Conservation (phyloP, 2,329 filamentous ascomycete genomes). For the Fusarium paranaense region DNA sequence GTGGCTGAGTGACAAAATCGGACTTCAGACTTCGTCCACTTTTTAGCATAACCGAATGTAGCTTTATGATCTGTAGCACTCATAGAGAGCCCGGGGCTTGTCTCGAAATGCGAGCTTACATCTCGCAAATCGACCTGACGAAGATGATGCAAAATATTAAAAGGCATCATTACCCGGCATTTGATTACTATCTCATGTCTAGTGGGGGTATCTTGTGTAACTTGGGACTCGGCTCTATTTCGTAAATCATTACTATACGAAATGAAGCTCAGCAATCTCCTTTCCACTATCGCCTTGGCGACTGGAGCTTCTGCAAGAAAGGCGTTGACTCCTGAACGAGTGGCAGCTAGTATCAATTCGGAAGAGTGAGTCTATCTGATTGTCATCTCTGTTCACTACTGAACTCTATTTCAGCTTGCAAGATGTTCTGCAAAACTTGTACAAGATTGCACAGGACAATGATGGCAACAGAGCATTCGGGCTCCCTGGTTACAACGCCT, state of each 20-base stretch:
- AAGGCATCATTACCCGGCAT: not conserved
- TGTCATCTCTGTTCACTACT: fast-evolving
- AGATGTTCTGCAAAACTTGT: not conserved
- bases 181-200: not conserved
- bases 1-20: not conserved
- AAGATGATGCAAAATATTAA: not conserved
- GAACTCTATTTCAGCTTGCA: not conserved
- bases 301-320: not conserved
- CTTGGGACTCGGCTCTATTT: not conserved
- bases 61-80: not conserved
- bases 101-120: not conserved
- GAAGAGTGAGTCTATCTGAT: not conserved
- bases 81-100: not conserved
- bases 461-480: constrained; percentile 22
- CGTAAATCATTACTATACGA: not conserved
- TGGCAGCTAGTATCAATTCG: constrained; percentile 15
- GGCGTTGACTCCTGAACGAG: constrained; percentile 12
- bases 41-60: not conserved
- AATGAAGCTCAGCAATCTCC: constrained; percentile 8
- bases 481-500: constrained; percentile 26
- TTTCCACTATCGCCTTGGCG: not conserved
- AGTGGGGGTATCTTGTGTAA: not conserved
- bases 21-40: not conserved
- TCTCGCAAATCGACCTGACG: not conserved
- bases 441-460: constrained; percentile 23